phyloP scores from a whole-genome alignment of 495 filamentous ascomycete species.

The Penicillium desertorum region DNA sequence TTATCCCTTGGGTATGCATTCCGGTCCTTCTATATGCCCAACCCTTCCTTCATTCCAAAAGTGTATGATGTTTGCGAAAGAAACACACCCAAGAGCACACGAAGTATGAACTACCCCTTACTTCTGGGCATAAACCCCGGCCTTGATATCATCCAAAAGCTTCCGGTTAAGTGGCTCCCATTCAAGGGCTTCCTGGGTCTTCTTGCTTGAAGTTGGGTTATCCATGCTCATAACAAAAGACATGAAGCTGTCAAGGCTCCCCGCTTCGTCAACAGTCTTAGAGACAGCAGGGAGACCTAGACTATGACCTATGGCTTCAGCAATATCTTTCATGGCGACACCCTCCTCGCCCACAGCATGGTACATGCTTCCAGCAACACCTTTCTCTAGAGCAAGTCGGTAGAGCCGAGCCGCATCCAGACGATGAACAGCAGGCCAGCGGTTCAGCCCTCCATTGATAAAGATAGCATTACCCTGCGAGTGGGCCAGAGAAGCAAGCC shows the following conservation, averaged over 20 bases:
- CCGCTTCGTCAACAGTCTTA: constrained; percentile 32
- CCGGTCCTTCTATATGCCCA: neutral
- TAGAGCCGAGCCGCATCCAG: constrained; percentile 43
- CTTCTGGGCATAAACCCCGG: constrained; percentile 24
- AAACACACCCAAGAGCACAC: neutral
- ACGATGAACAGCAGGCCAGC: constrained; percentile 43
- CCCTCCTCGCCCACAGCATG: constrained; percentile 45
- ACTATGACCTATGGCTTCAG: constrained; percentile 34
- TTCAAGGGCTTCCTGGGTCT: constrained; percentile 40
- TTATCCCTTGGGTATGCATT: neutral
- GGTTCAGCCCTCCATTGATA: constrained; percentile 43
- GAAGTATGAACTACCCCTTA: neutral
- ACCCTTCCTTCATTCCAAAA: too few relatives aligned
- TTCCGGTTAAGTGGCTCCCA: constrained; percentile 35
- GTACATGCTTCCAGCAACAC: constrained; percentile 35
- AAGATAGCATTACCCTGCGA: constrained; percentile 38
- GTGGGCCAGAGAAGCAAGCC: constrained; percentile 32
- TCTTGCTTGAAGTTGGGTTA: constrained; percentile 42
- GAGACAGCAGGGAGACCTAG: constrained; percentile 33
- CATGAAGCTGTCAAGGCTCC: constrained; percentile 33
- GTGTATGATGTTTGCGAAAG: neutral
- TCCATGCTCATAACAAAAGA: constrained; percentile 24
- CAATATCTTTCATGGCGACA: constrained; percentile 41
- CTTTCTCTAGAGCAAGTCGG: constrained; percentile 46
- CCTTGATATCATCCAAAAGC: constrained; percentile 40